Percentiles rank a stretch among this genome's conserved stretches.
Conservation (phyloP, 768 basidiomycete genomes). For the Termitomyces eurrhizus region DNA sequence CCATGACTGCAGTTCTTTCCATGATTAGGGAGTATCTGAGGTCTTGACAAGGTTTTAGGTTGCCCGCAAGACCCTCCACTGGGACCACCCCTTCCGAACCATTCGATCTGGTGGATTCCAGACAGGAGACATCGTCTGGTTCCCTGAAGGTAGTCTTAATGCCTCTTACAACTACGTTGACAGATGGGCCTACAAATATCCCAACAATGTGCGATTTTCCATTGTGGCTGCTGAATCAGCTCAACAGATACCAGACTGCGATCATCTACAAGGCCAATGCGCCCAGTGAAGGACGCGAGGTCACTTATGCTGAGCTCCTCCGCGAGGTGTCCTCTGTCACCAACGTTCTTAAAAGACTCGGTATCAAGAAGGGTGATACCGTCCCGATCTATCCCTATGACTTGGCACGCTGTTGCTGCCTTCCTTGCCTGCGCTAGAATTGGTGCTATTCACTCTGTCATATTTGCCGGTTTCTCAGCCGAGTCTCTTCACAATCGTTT, state of each 20-base stretch:
- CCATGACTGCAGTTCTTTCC: constrained; percentile 28
- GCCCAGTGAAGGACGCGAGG: constrained; percentile 69
- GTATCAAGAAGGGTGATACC: constrained; percentile 93
- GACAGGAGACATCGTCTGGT: no score
- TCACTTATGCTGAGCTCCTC: constrained; percentile 83
- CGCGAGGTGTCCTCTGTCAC: constrained; percentile 87
- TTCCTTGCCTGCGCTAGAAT: constrained; percentile 98
- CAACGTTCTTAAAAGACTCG: constrained; percentile 86
- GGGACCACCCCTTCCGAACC: constrained; percentile 87
- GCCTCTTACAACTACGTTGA: constrained; percentile 98
- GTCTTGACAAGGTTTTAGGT: constrained; percentile 30
- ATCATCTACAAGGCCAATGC: constrained; percentile 99
- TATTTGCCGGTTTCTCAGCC: constrained; percentile 96
- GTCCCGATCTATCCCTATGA: constrained; percentile 94
- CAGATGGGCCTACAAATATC: constrained; percentile 89
- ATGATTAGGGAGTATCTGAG: constrained; percentile 24
- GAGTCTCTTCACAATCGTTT: constrained; percentile 93
- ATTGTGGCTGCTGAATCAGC: neutral
- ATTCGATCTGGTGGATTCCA: constrained; percentile 81
- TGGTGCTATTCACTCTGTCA: constrained; percentile 94
- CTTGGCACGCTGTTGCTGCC: constrained; percentile 92
- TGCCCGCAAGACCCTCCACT: constrained; percentile 75
- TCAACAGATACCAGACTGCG: constrained; percentile 53
- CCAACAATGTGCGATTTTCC: no score
- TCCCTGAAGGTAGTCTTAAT: constrained; percentile 88